These are phyloP conservation scores for Phaeosphaeria sp. DNA, from an alignment of 2,329 filamentous ascomycete genomes.

Conservation along the genomic window DNA sequence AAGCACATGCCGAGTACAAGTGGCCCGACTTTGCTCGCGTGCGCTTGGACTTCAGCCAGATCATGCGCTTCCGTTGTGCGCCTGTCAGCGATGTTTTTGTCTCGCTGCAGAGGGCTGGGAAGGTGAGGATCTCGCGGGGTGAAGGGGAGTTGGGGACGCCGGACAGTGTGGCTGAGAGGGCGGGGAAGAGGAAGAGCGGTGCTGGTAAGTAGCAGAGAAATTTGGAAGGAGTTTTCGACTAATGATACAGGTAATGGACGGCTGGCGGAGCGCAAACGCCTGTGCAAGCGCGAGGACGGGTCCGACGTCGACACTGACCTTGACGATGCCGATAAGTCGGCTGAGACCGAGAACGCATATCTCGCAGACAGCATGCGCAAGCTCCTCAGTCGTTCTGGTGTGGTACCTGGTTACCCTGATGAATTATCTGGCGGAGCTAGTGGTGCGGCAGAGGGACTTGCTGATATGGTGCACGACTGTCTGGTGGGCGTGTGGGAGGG, in stretches of 20 bases:
- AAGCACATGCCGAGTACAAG: conserved; percentile 20
- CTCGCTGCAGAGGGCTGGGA: conserved; percentile 14
- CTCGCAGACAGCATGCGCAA: too few relatives aligned
- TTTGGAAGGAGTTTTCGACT: not conserved
- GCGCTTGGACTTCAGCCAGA: conserved; percentile 21
- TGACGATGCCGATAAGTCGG: not conserved
- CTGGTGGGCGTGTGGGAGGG: too few relatives aligned
- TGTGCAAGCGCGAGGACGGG: conserved; percentile 13
- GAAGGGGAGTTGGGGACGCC: conserved; percentile 3
- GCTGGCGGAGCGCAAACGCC: conserved; percentile 11
- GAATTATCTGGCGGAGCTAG: too few relatives aligned
- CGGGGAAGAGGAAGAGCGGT: not conserved
- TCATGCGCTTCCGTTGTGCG: conserved; percentile 21
- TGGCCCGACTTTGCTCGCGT: conserved; percentile 22
- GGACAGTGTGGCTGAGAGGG: not conserved
- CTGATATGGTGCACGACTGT: too few relatives aligned
- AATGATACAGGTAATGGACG: not conserved
- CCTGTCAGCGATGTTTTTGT: conserved; percentile 22
- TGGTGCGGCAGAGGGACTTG: too few relatives aligned
- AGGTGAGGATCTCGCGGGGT: not conserved
- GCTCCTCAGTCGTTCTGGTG: too few relatives aligned
- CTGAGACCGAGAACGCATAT: too few relatives aligned
- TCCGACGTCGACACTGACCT: not conserved
- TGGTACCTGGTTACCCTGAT: too few relatives aligned
- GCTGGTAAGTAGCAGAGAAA: not conserved